These are phyloP conservation scores for Geum urbanum DNA, from an alignment of 306 rosid species.

Conservation along the genomic window DNA sequence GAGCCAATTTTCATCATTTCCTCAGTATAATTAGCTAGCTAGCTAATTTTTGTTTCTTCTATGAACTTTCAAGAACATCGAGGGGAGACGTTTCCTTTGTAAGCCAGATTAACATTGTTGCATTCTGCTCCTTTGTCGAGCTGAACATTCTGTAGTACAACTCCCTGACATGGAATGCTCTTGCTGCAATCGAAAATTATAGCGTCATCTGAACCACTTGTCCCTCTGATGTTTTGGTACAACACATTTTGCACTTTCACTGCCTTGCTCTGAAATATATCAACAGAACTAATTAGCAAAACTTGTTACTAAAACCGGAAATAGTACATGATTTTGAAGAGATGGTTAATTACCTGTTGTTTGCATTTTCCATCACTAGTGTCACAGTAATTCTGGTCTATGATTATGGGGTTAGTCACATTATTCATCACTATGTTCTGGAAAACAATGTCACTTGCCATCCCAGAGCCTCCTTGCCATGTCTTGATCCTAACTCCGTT, in stretches of 20 bases:
- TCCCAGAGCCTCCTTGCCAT: constrained; percentile 85
- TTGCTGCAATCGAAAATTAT: constrained; percentile 51
- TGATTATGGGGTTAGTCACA: constrained; percentile 60
- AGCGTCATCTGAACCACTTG: constrained; percentile 47
- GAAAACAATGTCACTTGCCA: constrained; percentile 52
- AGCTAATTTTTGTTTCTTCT: not conserved
- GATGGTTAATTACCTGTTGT: constrained; percentile 27
- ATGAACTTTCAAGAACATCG: not conserved
- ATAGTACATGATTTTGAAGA: not conserved
- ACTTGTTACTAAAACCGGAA: not conserved
- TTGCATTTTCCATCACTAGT: constrained; percentile 37
- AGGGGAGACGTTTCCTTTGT: constrained; percentile 21
- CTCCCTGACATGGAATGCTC: constrained; percentile 44
- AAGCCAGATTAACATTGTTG: constrained; percentile 7
- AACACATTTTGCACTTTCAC: constrained; percentile 50
- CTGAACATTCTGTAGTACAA: constrained; percentile 41
- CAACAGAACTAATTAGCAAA: not conserved
- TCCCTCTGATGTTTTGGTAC: constrained; percentile 54
- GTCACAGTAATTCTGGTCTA: constrained; percentile 69
- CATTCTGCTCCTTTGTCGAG: constrained; percentile 24
- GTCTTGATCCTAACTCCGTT: constrained; percentile 88
- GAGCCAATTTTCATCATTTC: not conserved
- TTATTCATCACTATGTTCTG: constrained; percentile 54
- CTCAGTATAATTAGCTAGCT: too few relatives aligned
- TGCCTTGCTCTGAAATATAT: constrained; percentile 32